Conservation (phyloP, 108 stramenopile species). For the Skeletonema marinoi region DNA sequence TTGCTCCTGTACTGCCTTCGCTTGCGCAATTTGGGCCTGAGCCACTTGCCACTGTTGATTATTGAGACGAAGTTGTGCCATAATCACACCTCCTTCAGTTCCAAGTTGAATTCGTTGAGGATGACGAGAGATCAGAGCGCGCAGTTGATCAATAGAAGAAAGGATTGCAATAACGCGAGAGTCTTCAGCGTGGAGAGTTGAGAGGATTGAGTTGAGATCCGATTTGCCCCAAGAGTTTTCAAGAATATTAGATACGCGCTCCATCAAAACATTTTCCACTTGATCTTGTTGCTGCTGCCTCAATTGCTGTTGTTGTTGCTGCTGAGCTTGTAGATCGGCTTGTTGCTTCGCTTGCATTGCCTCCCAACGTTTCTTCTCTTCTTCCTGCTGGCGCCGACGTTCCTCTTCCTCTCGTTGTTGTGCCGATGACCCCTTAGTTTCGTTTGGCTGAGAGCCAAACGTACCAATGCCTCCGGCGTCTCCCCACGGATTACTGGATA, state of each 20-base stretch:
- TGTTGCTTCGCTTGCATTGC: conserved; percentile 63
- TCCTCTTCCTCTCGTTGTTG: conserved; percentile 59
- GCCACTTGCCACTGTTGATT: conserved; percentile 79
- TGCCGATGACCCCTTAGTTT: conserved; percentile 40
- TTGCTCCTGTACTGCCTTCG: conserved; percentile 53
- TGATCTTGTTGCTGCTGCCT: conserved; percentile 66
- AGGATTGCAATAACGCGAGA: conserved; percentile 81
- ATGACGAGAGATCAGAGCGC: conserved; percentile 76
- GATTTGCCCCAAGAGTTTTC: conserved; percentile 89
- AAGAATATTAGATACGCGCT: conserved; percentile 80
- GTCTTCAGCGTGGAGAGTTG: conserved; percentile 83
- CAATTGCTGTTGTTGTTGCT: conserved; percentile 51
- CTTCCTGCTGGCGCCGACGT: conserved; percentile 64
- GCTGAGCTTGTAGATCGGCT: conserved; percentile 50
- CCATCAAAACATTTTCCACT: conserved; percentile 87
- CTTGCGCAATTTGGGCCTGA: conserved; percentile 40
- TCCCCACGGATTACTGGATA: conserved; percentile 11
- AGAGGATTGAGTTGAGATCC: conserved; percentile 78
- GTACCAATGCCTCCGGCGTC: conserved; percentile 38
- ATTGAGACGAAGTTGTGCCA: conserved; percentile 72
- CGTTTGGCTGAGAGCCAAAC: conserved; percentile 23
- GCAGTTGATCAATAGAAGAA: conserved; percentile 66
- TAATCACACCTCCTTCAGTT: conserved; percentile 69
- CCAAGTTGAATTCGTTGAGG: conserved; percentile 66
- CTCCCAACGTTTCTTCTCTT: conserved; percentile 48